Evolutionary conservation across 2,329 filamentous ascomycete genomes (phyloP).

Genomic region (Berkeleyomyces rouxiae): DNA sequence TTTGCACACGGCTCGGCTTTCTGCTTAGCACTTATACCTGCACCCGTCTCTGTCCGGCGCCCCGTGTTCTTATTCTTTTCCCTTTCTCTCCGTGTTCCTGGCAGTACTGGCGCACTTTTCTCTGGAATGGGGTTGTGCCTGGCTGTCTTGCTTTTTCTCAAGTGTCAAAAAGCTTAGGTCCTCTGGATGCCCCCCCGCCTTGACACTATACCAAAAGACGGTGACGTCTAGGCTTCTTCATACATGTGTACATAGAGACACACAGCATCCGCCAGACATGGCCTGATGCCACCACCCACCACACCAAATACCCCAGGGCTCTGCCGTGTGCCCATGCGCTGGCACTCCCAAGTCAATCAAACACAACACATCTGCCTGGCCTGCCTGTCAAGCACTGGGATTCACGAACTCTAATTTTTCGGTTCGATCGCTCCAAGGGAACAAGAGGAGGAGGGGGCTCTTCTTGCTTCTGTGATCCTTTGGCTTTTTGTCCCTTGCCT

Average conservation of each 20-base stretch:
- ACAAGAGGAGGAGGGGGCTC: no score
- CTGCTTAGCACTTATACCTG: neutral
- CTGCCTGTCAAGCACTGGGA: neutral
- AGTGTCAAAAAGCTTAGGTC: neutral
- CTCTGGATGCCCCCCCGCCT: neutral
- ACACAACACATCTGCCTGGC: neutral
- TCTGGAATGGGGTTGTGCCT: neutral
- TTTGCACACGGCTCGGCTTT: no score
- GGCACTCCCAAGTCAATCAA: neutral
- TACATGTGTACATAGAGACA: neutral
- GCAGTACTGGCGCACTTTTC: neutral
- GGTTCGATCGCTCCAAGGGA: no score
- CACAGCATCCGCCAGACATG: neutral
- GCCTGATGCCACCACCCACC: neutral
- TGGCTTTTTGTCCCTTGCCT: neutral
- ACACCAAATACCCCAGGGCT: neutral
- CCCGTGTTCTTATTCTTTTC: neutral
- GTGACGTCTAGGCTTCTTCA: neutral
- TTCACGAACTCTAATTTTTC: no score
- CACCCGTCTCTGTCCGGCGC: neutral
- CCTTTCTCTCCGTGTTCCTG: neutral
- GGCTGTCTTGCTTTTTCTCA: neutral
- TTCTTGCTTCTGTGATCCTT: neutral
- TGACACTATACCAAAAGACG: neutral
- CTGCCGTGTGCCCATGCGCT: neutral